Base-by-base conservation (phyloP, 1,284 basidiomycete species). In the Moniliophthora roreri region DNA sequence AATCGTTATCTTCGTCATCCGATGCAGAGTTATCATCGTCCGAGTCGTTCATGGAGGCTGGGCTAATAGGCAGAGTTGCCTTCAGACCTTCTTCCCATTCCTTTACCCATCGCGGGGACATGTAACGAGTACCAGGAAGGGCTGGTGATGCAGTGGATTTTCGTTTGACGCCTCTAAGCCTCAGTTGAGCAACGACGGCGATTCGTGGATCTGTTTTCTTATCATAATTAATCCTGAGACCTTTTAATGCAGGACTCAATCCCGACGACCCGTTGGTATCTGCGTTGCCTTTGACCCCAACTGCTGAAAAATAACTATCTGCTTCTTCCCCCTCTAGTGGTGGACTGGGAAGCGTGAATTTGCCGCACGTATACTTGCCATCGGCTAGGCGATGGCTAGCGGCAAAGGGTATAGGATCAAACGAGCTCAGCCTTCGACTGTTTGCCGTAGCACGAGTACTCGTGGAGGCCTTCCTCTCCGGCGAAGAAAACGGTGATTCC, bases 321-420 rank as follows among this genome's bases (percentile, higher is more conserved):
- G 66, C 13, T 66, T 67, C 48, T 46, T 76, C 75, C 49, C 78
- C 39, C 20, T 48, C 51, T 35, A 23, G 75, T 2, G 80, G 79
- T 4, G 85, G 81, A 53, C 77, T 84, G 2, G 85, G 80, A 40
- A 89, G 67, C 4, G 86, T 80, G 41, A 58, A 58, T 35, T 58
- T 58, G 4, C 57, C 57, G 20, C 52, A 50, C n/a, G 47, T 74
- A 64, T 92, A 91, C 67, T 91, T 91, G 9, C 79, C 81, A 63
- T 91, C 89, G 4, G 79, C 72, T 4, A 73, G 54, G 20, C 75
- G 72, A 62, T 91, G 85, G 34, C 76, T 80, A 1, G 72, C 65
- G 0, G 84, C 79, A 58, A 92, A 92, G 0, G 81, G 80, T 28
- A 92, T 84, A 0, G 89, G 80, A 28, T 88, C 85, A 58, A 89